These are phyloP conservation scores for Suillus clintonianus DNA, from an alignment of 768 basidiomycete genomes.

Conservation along the genomic window DNA sequence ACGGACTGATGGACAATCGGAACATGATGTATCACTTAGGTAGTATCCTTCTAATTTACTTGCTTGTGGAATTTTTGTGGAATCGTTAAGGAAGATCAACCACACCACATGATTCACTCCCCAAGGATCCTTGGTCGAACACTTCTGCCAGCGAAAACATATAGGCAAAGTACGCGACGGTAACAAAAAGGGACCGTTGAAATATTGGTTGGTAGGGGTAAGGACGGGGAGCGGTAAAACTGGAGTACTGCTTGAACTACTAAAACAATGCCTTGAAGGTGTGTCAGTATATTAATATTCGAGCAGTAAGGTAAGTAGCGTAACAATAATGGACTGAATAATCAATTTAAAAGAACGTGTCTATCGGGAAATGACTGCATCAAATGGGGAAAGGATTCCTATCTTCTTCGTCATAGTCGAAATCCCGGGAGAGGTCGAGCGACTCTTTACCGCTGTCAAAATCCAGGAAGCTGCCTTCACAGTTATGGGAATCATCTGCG, in stretches of 20 bases:
- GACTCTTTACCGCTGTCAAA: conserved; percentile 39
- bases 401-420: conserved; percentile 43
- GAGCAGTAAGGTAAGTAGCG: conserved; percentile 2
- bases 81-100: neutral
- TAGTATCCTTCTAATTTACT: neutral
- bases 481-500: conserved; percentile 35
- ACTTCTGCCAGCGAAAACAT: neutral
- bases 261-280: conserved; percentile 16
- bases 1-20: conserved; percentile 49
- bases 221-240: neutral
- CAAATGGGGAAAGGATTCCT: conserved; percentile 12
- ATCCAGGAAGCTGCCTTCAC: conserved; percentile 42
- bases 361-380: conserved; percentile 1
- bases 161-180: neutral
- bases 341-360: conserved; percentile 9
- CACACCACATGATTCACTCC: neutral
- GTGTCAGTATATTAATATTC: conserved; percentile 5
- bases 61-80: neutral
- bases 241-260: conserved; percentile 10
- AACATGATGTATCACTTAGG: neutral
- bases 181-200: neutral
- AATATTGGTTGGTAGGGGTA: neutral
- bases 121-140: neutral
- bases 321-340: conserved; percentile 19
- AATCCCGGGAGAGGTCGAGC: conserved; percentile 39